A percentile compares a stretch with the other conserved stretches of the same genome.
Conservation (phyloP, 768 basidiomycete species). For the Termitomyces sp. region DNA sequence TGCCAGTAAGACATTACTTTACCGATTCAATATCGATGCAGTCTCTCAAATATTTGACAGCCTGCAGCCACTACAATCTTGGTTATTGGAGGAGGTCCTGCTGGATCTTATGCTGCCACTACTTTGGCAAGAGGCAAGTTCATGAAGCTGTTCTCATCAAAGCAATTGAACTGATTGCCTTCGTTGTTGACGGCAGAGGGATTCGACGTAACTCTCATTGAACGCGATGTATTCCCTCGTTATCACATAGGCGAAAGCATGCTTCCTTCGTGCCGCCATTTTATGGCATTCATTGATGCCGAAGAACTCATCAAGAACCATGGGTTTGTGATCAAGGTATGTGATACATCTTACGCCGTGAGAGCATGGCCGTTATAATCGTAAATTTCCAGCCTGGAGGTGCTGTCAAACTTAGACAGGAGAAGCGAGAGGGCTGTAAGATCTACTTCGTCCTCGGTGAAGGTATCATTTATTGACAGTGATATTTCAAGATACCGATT, state of each 20-base stretch:
- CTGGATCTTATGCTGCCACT: too few relatives aligned
- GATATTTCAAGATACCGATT: conserved; percentile 48
- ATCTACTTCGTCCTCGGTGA: not conserved
- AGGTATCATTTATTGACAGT: not conserved
- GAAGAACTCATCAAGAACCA: too few relatives aligned
- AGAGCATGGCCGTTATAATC: conserved; percentile 15
- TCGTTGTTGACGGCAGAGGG: conserved; percentile 23
- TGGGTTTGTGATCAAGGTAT: too few relatives aligned
- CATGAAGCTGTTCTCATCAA: conserved; percentile 12
- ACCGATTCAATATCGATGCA: too few relatives aligned
- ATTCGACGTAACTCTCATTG: too few relatives aligned
- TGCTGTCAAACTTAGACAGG: conserved; percentile 54
- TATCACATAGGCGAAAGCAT: too few relatives aligned
- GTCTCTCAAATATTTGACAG: conserved; percentile 5
- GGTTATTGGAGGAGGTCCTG: conserved; percentile 43
- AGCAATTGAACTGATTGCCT: conserved; percentile 15
- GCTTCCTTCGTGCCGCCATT: too few relatives aligned
- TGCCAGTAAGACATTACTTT: too few relatives aligned
- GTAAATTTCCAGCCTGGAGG: conserved; percentile 47
- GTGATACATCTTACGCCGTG: conserved; percentile 9
- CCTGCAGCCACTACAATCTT: conserved; percentile 26
- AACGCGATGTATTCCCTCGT: too few relatives aligned
- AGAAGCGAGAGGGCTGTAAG: conserved; percentile 57
- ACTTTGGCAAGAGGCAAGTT: too few relatives aligned
- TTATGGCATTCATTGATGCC: too few relatives aligned